Conservation (phyloP, 75 land plant genomes). For the Pinus taeda region DNA sequence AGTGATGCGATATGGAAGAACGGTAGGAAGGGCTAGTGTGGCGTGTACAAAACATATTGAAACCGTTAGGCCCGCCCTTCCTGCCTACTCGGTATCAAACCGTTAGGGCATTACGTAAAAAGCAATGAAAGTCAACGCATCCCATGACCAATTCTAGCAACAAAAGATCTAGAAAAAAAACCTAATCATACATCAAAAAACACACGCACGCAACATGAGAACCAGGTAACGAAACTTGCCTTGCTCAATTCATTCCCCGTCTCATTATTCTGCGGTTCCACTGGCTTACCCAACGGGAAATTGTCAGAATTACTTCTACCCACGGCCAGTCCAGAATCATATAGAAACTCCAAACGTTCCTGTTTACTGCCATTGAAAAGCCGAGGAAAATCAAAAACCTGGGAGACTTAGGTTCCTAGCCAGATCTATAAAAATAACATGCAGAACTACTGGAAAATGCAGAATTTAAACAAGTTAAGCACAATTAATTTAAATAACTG, state of each 20-base stretch:
- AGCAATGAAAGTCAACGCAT: too few relatives aligned
- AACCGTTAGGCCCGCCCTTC: too few relatives aligned
- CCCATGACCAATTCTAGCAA: too few relatives aligned
- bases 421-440: conserved; percentile 11
- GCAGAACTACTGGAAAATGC: not conserved
- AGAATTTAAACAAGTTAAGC: not conserved
- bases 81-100: too few relatives aligned
- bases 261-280: conserved; percentile 19
- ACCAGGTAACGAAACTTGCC: too few relatives aligned
- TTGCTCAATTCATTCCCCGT: conserved; percentile 18
- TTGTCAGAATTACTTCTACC: conserved; percentile 74
- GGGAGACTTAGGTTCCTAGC: not conserved
- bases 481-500: not conserved
- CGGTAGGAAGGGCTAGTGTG: too few relatives aligned
- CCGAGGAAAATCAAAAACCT: not conserved
- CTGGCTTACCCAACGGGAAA: conserved; percentile 44
- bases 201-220: too few relatives aligned
- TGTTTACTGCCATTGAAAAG: conserved; percentile 52
- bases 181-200: too few relatives aligned
- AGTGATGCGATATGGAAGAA: too few relatives aligned
- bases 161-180: too few relatives aligned
- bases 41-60: too few relatives aligned
- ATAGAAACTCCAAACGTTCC: conserved; percentile 93
- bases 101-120: too few relatives aligned
- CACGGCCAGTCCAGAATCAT: conserved; percentile 91